phyloP scores from a whole-genome alignment of 495 filamentous ascomycete genomes.

The Neurospora hispaniola region DNA sequence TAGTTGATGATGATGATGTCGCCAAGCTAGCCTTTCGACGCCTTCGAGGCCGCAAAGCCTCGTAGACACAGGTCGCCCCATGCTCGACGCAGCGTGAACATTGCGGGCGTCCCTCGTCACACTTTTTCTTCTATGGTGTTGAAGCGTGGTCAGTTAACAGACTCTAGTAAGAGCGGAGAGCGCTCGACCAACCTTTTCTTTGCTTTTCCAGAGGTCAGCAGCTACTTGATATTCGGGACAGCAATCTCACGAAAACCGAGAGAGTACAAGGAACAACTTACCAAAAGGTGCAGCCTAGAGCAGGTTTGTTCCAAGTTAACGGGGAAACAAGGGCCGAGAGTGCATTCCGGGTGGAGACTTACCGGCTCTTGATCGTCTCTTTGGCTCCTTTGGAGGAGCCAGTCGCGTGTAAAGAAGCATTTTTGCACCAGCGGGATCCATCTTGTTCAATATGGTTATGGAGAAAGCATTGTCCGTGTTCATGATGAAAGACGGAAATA shows the following conservation, averaged over 20 bases:
- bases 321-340: slow-evolving; percentile 1
- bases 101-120: slow-evolving; percentile 47
- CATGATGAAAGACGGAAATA: neutral
- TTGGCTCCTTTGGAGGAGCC: slow-evolving; percentile 49
- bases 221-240: neutral
- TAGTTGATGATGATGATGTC: neutral
- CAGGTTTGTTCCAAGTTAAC: slow-evolving; percentile 2
- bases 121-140: slow-evolving; percentile 49
- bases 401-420: slow-evolving; percentile 51
- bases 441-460: neutral
- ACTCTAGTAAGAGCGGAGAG: neutral
- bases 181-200: slow-evolving; percentile 22
- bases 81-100: slow-evolving; percentile 49
- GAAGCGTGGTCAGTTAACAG: neutral
- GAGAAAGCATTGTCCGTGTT: neutral
- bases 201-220: slow-evolving; percentile 19
- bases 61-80: slow-evolving; percentile 43
- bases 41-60: slow-evolving; percentile 46
- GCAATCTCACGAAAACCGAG: neutral
- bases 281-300: slow-evolving; percentile 48
- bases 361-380: slow-evolving; percentile 52
- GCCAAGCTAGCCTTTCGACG: slow-evolving; percentile 33
- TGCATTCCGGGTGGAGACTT: slow-evolving; percentile 20
- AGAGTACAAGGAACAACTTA: slow-evolving; percentile 22
- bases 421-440: neutral